Conservation (phyloP, 1,139 yeast species). For the Yamadazyma diospyri region DNA sequence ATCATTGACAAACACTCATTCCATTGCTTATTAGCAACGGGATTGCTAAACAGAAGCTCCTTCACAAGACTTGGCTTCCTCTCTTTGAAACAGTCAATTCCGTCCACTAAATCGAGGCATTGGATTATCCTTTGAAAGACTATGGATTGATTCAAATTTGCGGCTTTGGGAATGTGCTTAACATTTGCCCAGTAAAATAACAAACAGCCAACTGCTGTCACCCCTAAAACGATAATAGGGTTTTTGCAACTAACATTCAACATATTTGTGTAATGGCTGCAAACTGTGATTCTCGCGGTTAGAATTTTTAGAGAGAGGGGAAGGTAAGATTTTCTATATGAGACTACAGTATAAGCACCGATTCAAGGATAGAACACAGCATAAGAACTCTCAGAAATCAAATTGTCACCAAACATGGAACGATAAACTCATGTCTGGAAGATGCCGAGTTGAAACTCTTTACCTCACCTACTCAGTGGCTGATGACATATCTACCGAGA, state of each 20-base stretch:
- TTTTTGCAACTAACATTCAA: background rate
- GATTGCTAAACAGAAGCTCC: constrained; percentile 6
- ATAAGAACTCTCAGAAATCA: no score
- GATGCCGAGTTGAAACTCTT: no score
- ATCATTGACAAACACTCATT: constrained; percentile 10
- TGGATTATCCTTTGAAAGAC: constrained; percentile 13
- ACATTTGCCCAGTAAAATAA: constrained; percentile 5
- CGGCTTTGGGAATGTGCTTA: background rate
- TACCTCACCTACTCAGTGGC: no score
- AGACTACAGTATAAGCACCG: no score
- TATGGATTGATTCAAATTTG: constrained; percentile 6
- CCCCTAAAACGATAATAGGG: constrained; percentile 3
- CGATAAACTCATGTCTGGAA: no score
- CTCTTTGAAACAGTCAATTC: constrained; percentile 12
- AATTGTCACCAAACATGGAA: no score
- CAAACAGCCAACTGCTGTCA: constrained; percentile 1
- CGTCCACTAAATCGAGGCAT: constrained; percentile 19
- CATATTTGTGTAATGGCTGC: constrained; percentile 8
- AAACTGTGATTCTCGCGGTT: no score
- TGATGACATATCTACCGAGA: no score
- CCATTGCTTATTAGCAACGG: constrained; percentile 9
- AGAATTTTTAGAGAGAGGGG: background rate
- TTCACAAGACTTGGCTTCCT: constrained; percentile 7
- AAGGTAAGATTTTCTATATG: background rate
- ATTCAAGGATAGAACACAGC: no score